Conservation (phyloP, 164 flowering plant genomes). For the Paratinospora sagittata region DNA sequence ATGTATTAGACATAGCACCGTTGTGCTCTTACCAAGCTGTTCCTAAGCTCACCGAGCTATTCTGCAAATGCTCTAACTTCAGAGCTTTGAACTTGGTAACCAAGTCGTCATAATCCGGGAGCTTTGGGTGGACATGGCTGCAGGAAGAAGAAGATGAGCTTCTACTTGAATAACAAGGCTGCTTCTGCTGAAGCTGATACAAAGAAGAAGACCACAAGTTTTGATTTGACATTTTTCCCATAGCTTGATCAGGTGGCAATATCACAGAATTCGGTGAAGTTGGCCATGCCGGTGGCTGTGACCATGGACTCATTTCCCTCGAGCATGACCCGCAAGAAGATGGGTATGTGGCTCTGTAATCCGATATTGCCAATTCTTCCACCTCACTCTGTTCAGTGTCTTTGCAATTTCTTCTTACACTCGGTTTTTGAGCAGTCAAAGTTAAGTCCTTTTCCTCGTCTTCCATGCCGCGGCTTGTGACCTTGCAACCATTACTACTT, state of each 20-base stretch:
- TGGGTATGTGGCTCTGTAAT: conserved; percentile 7
- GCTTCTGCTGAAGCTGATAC: conserved; percentile 4
- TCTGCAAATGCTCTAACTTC: conserved; percentile 28
- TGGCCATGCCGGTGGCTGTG: conserved; percentile 10
- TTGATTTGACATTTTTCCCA: conserved; percentile 8
- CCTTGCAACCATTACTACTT: neutral
- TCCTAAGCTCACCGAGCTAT: neutral
- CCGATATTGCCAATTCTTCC: conserved; percentile 11
- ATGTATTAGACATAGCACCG: too few relatives aligned
- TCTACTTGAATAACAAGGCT: neutral
- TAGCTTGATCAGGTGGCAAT: conserved; percentile 49
- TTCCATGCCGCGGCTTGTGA: neutral
- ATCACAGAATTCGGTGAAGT: conserved; percentile 45
- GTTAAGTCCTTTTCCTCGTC: too few relatives aligned
- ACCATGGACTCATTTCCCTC: conserved; percentile 14
- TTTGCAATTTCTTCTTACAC: neutral
- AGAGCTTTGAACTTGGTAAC: conserved; percentile 58
- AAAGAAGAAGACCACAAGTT: conserved; percentile 29
- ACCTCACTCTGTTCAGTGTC: neutral
- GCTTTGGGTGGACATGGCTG: conserved; percentile 70
- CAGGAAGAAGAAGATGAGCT: conserved; percentile 12
- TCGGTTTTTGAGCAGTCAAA: too few relatives aligned
- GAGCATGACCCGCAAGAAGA: conserved; percentile 18
- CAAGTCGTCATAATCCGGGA: conserved; percentile 75
- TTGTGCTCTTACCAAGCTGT: neutral